Percentiles rank a stretch among this genome's conserved stretches.
These are phyloP conservation scores for Aspergillus brunneoviolaceus DNA, from an alignment of 2,329 filamentous ascomycete genomes.

Conservation along the genomic window DNA sequence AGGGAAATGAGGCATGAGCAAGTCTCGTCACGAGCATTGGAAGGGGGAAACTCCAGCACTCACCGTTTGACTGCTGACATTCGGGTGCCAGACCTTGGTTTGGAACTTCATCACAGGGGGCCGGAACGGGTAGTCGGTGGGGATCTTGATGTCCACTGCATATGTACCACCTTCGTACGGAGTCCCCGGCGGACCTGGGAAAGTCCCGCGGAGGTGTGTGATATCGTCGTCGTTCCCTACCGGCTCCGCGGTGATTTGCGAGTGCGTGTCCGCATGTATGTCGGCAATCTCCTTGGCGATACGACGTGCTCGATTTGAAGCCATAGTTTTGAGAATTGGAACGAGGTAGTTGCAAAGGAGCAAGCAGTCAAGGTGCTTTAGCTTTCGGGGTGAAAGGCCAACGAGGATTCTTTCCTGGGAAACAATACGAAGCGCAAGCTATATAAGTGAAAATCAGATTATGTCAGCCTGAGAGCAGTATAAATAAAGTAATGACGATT, in stretches of 20 bases:
- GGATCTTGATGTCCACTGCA: conserved; percentile 81
- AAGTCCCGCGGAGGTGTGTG: conserved; percentile 77
- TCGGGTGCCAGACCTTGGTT: conserved; percentile 96
- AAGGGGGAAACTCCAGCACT: conserved; percentile 32
- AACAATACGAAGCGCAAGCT: neutral
- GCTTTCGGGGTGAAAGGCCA: neutral
- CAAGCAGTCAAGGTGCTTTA: neutral
- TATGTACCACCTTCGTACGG: conserved; percentile 88
- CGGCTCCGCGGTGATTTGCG: conserved; percentile 70
- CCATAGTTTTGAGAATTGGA: conserved; percentile 39
- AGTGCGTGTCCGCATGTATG: conserved; percentile 64
- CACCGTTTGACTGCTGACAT: conserved; percentile 91
- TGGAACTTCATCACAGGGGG: conserved; percentile 87
- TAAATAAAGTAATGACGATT: neutral
- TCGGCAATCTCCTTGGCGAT: conserved; percentile 52
- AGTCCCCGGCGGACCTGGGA: conserved; percentile 85
- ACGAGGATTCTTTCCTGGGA: neutral
- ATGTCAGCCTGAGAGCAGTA: neutral
- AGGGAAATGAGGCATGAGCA: neutral
- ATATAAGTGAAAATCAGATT: neutral
- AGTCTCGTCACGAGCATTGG: neutral
- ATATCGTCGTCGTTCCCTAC: conserved; percentile 66
- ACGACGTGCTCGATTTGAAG: conserved; percentile 58
- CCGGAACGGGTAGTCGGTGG: conserved; percentile 87
- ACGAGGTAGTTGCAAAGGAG: neutral